Conservation (phyloP, 805 yeast species). For the Lachancea quebecensis region DNA sequence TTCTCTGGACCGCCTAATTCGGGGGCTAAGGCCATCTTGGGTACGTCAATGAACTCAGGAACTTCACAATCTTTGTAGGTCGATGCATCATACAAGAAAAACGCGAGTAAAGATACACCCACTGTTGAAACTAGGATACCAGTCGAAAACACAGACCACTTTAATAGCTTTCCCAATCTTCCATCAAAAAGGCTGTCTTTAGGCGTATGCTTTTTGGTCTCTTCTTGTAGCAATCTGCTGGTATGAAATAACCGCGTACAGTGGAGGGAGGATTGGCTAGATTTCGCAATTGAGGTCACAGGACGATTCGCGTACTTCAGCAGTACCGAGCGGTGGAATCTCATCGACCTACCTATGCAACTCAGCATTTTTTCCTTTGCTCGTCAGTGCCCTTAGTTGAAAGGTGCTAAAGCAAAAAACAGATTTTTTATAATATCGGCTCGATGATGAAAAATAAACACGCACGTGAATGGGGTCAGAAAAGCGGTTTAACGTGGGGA, state of each 20-base stretch:
- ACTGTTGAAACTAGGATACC: constrained; percentile 42
- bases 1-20: constrained; percentile 64
- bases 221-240: background rate
- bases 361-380: constrained; percentile 3
- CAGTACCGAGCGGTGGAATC: background rate
- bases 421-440: no score
- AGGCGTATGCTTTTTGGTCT: background rate
- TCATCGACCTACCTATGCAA: constrained; percentile 1
- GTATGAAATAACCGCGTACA: background rate
- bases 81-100: constrained; percentile 59
- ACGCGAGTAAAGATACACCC: constrained; percentile 37
- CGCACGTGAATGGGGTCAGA: no score
- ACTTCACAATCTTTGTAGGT: constrained; percentile 45
- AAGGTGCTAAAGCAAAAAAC: no score
- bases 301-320: constrained; percentile 1
- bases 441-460: no score
- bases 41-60: constrained; percentile 42
- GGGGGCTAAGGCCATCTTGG: constrained; percentile 48
- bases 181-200: constrained; percentile 1
- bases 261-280: background rate
- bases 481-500: no score
- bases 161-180: constrained; percentile 31
- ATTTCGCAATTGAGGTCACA: background rate
- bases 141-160: constrained; percentile 31
- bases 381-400: no score